A percentile compares a stretch with the other conserved stretches of the same genome.
These are phyloP conservation scores for Kodamaea suecica DNA, from an alignment of 1,139 yeast species.

Conservation along the genomic window DNA sequence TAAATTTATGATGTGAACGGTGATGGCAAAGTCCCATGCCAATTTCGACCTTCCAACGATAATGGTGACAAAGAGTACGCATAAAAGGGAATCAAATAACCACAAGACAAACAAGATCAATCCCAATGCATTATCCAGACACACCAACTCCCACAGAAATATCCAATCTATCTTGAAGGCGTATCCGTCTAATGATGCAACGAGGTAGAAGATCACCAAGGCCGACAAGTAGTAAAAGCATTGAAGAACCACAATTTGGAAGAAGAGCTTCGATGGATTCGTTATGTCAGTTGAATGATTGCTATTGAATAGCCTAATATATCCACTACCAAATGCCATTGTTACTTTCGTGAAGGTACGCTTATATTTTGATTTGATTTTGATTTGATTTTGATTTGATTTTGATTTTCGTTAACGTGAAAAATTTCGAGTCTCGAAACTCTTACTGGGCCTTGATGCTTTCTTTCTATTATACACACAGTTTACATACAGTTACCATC, in stretches of 20 bases:
- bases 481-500: no score
- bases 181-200: constrained; percentile 60
- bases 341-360: not conserved
- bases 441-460: no score
- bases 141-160: constrained; percentile 77
- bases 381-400: no score
- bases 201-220: constrained; percentile 49
- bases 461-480: not conserved
- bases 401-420: no score
- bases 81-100: constrained; percentile 73
- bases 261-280: constrained; percentile 37
- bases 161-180: constrained; percentile 64
- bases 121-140: constrained; percentile 78
- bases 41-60: constrained; percentile 89
- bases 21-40: constrained; percentile 94
- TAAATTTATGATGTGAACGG: constrained; percentile 79
- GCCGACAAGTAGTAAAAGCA: constrained; percentile 67
- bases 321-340: constrained; percentile 20
- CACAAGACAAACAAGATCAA: constrained; percentile 68
- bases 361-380: not conserved
- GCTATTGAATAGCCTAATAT: constrained; percentile 25
- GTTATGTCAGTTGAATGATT: constrained; percentile 28
- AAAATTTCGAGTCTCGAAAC: no score
- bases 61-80: constrained; percentile 79
- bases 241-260: constrained; percentile 64